These are phyloP conservation scores for Baorangia bicolor DNA, from an alignment of 768 basidiomycete genomes.

Conservation along the genomic window DNA sequence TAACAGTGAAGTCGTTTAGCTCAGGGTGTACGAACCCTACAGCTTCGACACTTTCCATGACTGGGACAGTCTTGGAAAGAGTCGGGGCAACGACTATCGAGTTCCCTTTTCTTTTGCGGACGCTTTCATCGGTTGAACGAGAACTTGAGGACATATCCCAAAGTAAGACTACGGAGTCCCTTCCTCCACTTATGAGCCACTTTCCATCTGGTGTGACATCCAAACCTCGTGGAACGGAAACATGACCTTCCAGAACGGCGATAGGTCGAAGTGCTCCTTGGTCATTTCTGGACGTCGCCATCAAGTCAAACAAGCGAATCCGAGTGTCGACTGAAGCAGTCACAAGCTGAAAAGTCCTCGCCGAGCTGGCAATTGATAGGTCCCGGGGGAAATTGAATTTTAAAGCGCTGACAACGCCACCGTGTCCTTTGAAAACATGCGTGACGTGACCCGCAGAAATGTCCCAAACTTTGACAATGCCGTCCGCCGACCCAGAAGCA, in stretches of 20 bases:
- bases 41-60: slow-evolving; percentile 85
- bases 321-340: slow-evolving; percentile 92
- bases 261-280: slow-evolving; percentile 61
- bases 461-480: slow-evolving; percentile 97
- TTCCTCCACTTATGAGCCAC: slow-evolving; percentile 87
- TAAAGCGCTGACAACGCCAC: slow-evolving; percentile 93
- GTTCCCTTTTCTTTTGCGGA: slow-evolving; percentile 41
- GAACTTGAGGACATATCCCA: slow-evolving; percentile 67
- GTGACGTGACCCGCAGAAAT: slow-evolving; percentile 84
- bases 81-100: slow-evolving; percentile 49
- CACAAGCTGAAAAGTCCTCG: slow-evolving; percentile 71
- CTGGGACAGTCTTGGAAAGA: slow-evolving; percentile 75
- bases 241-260: slow-evolving; percentile 91
- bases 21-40: slow-evolving; percentile 67
- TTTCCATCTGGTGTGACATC: slow-evolving; percentile 83
- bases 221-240: slow-evolving; percentile 89
- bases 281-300: slow-evolving; percentile 56
- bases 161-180: slow-evolving; percentile 89
- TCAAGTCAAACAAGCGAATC: slow-evolving; percentile 90
- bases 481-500: slow-evolving; percentile 95
- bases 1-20: slow-evolving; percentile 38
- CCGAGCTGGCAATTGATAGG: slow-evolving; percentile 44
- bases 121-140: slow-evolving; percentile 5
- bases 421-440: slow-evolving; percentile 94
- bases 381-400: slow-evolving; percentile 78